Percentiles rank a stretch among this genome's conserved stretches.
Conservation (phyloP, 345 rosid species). For the Boechera divaricarpa region DNA sequence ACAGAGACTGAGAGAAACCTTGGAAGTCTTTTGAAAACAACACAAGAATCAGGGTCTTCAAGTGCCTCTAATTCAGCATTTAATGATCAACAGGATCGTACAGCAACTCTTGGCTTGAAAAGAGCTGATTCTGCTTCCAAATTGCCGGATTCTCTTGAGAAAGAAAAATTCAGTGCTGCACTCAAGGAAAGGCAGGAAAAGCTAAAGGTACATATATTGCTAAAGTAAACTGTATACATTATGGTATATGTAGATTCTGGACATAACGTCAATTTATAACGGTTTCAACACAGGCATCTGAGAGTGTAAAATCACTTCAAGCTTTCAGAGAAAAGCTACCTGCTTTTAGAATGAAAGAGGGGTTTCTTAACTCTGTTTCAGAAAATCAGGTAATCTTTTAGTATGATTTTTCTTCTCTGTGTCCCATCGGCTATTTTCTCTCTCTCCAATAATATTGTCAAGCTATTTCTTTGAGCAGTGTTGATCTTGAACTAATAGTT, state of each 20-base stretch:
- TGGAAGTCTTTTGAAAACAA: slow-evolving; percentile 71
- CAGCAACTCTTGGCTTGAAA: slow-evolving; percentile 45
- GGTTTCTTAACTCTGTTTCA: slow-evolving; percentile 76
- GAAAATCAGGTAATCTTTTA: slow-evolving; percentile 70
- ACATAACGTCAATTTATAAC: slow-evolving; percentile 10
- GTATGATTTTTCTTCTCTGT: slow-evolving; percentile 1
- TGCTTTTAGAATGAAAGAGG: slow-evolving; percentile 77
- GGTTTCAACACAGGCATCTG: slow-evolving; percentile 56
- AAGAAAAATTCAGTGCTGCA: slow-evolving; percentile 66
- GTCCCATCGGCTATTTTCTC: background rate
- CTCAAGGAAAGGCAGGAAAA: slow-evolving; percentile 81
- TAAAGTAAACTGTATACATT: background rate
- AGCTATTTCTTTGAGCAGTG: slow-evolving; percentile 9
- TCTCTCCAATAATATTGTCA: slow-evolving; percentile 4
- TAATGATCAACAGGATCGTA: slow-evolving; percentile 46
- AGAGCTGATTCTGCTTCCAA: slow-evolving; percentile 48
- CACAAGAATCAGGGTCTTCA: slow-evolving; percentile 50
- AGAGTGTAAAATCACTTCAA: slow-evolving; percentile 60
- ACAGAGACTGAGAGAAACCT: slow-evolving; percentile 83
- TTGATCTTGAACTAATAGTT: slow-evolving; percentile 22
- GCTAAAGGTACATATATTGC: slow-evolving; percentile 54
- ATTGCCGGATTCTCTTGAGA: slow-evolving; percentile 46
- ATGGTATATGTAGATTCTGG: background rate
- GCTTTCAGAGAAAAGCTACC: slow-evolving; percentile 90
- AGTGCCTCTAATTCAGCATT: slow-evolving; percentile 48